A percentile compares a stretch with the other conserved stretches of the same genome.
phyloP scores from a whole-genome alignment of 176 grass and related monocot genomes.

The Leersia perrieri region DNA sequence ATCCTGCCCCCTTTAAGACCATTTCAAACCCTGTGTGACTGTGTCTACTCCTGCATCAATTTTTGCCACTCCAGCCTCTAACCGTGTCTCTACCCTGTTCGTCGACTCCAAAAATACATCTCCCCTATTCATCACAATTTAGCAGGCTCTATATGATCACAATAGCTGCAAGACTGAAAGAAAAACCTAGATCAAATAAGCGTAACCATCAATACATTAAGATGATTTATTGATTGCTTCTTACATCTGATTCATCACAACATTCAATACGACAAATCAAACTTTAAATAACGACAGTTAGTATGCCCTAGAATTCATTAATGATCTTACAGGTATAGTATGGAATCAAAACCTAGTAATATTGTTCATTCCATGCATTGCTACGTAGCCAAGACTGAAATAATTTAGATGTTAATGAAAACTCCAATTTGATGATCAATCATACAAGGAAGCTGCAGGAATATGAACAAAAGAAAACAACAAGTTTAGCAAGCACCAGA shows the following conservation, averaged over 20 bases:
- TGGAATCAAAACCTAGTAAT: neutral
- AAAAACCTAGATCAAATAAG: neutral
- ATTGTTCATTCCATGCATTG: neutral
- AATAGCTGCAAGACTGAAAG: neutral
- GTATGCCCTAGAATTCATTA: neutral
- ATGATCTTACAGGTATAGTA: neutral
- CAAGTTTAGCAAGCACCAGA: slow-evolving; percentile 11
- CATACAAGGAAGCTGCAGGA: neutral
- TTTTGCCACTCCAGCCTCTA: neutral
- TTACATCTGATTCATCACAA: neutral
- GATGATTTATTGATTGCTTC: neutral
- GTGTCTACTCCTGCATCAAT: neutral
- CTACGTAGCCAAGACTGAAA: neutral
- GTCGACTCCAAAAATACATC: neutral
- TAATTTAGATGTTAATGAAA: neutral
- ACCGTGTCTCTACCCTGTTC: neutral
- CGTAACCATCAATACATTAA: neutral
- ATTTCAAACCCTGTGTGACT: neutral
- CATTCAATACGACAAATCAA: neutral
- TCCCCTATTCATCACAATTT: neutral
- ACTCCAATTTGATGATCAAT: slow-evolving; percentile 10
- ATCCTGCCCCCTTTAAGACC: neutral
- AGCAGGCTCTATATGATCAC: neutral
- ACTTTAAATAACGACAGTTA: neutral
- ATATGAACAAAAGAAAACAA: neutral